phyloP scores from a whole-genome alignment of 2,329 filamentous ascomycete species.

The Ophiocordyceps robertsii region DNA sequence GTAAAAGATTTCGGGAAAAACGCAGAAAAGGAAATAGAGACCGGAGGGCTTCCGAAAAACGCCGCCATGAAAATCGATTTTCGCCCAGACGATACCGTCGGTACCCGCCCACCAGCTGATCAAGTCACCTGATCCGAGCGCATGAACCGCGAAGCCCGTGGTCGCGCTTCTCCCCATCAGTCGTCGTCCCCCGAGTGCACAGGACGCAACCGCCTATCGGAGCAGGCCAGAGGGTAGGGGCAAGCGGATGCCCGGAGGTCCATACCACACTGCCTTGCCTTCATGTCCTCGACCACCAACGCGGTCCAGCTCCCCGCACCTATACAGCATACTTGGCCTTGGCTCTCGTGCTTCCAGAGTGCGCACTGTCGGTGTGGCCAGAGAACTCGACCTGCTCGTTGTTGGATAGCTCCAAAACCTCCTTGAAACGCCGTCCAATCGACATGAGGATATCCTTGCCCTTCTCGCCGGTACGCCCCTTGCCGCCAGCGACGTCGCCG shows the following conservation, averaged over 20 bases:
- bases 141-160: background rate
- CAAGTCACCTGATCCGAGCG: background rate
- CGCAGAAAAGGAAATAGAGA: slow-evolving; percentile 5
- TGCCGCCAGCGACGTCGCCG: slow-evolving; percentile 58
- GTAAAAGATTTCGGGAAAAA: background rate
- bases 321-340: slow-evolving; percentile 89
- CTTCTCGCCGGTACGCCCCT: slow-evolving; percentile 68
- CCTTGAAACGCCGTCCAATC: slow-evolving; percentile 88
- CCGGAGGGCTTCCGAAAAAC: slow-evolving; percentile 16
- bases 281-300: slow-evolving; percentile 2
- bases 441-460: slow-evolving; percentile 70
- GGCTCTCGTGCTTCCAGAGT: slow-evolving; percentile 84
- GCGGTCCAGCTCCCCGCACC: slow-evolving; percentile 7
- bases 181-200: too few species aligned
- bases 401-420: slow-evolving; percentile 66
- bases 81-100: slow-evolving; percentile 1
- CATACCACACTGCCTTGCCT: slow-evolving; percentile 6
- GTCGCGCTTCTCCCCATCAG: too few species aligned
- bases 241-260: too few species aligned
- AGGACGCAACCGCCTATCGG: too few species aligned
- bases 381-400: slow-evolving; percentile 84
- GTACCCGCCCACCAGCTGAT: background rate
- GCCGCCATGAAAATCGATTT: slow-evolving; percentile 15
- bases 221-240: too few species aligned
- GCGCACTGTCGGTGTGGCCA: slow-evolving; percentile 87